Conservation (phyloP, 2,329 filamentous ascomycete genomes). For the Thermothelomyces thermophilus region DNA sequence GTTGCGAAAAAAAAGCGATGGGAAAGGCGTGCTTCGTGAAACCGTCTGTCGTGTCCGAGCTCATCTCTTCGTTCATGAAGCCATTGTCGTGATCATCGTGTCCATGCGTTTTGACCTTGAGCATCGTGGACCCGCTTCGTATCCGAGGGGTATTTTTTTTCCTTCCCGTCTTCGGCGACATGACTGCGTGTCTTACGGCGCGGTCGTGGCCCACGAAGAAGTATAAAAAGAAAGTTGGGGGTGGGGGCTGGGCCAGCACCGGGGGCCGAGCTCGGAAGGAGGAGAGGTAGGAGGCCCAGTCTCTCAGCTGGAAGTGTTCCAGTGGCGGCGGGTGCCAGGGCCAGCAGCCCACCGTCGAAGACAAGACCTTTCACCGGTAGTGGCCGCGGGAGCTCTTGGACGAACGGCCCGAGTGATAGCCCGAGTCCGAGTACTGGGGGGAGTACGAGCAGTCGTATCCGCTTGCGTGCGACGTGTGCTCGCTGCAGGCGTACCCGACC, state of each 20-base stretch:
- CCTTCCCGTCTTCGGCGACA: constrained; percentile 25
- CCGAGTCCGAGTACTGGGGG: constrained; percentile 47
- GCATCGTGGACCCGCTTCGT: neutral
- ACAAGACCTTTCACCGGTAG: constrained; percentile 48
- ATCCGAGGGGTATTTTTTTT: no score
- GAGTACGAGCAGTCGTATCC: constrained; percentile 34
- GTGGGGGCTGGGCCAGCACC: constrained; percentile 36
- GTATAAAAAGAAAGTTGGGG: constrained; percentile 43
- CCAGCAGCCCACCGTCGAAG: constrained; percentile 43
- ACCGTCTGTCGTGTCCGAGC: neutral
- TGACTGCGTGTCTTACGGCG: constrained; percentile 27
- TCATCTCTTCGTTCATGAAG: neutral
- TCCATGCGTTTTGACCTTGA: neutral
- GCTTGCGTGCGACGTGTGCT: constrained; percentile 38
- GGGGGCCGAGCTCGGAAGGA: constrained; percentile 36
- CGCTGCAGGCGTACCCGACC: constrained; percentile 72
- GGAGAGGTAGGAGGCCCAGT: constrained; percentile 45
- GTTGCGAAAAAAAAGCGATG: neutral
- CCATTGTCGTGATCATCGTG: neutral
- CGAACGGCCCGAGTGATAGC: constrained; percentile 44
- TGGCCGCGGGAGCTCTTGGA: constrained; percentile 35
- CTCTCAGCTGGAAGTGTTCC: constrained; percentile 37
- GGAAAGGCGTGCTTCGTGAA: neutral
- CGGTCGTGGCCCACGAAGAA: constrained; percentile 42
- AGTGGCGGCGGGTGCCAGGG: constrained; percentile 37